phyloP scores from a whole-genome alignment of 163 green algal species.

The Chlorella variabilis region DNA sequence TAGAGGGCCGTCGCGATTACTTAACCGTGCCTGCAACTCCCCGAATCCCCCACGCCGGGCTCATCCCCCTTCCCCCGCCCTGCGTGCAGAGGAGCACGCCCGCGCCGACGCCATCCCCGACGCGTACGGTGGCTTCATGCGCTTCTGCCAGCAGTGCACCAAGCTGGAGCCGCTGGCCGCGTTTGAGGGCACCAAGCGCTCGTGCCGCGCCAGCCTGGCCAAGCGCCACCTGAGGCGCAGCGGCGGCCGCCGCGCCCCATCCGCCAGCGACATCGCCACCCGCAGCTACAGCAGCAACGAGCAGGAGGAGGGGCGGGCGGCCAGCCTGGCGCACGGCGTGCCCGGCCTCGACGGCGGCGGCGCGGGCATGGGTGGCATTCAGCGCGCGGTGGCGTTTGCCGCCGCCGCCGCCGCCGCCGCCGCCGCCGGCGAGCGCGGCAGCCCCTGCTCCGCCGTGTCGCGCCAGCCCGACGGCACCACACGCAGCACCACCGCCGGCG shows the following conservation, averaged over 20 bases:
- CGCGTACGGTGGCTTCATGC: neutral
- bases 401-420: neutral
- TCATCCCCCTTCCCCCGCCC: too few relatives aligned
- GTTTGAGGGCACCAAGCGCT: constrained; percentile 17
- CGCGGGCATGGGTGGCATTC: neutral
- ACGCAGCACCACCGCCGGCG: neutral
- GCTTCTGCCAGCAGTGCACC: constrained; percentile 42
- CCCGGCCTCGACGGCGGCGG: neutral
- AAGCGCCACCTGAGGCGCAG: constrained; percentile 23
- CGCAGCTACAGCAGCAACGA: neutral
- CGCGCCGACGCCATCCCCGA: constrained; percentile 6
- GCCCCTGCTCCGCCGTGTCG: neutral
- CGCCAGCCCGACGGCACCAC: neutral
- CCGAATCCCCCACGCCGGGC: too few relatives aligned
- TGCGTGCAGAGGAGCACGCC: constrained; percentile 25
- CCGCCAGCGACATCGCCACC: neutral
- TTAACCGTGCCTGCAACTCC: too few relatives aligned
- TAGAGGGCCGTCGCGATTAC: too few relatives aligned
- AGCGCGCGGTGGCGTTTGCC: neutral
- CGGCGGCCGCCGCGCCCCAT: neutral
- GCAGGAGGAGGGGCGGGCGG: neutral
- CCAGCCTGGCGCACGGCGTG: neutral
- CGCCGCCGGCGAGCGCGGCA: neutral
- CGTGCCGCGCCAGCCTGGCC: constrained; percentile 19
- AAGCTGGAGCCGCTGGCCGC: constrained; percentile 26